Base-by-base conservation (phyloP, 225 moss, liverwort and hornwort genomes). In the Bryoerythrophyllum caledonicum region DNA sequence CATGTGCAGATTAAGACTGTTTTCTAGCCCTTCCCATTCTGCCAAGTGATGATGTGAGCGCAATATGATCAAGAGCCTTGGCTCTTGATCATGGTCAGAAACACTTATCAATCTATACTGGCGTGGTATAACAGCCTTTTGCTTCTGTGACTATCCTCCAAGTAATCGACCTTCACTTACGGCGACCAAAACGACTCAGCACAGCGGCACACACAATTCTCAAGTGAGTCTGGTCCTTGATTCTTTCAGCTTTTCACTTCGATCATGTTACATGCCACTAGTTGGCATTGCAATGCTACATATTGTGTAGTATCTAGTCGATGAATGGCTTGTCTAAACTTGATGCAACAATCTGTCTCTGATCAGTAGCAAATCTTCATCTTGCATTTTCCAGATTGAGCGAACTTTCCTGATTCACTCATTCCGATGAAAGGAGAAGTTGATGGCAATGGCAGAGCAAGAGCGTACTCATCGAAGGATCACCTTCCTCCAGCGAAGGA, bases 351-450 rank as follows among this genome's bases (percentile, higher is more conserved):
- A 70, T 23, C 41, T 35, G 32, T 52, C 53, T 27, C 53, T 70
- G 40, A 53, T 38, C 38, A 38, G 46, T 21, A 62, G 51, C 1
- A 70, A 24, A 65, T 65, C 51, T 65, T 28, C 20, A 52, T 49
- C 19, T 16, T 51, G 8, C 30, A 6, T 19, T 75, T 48, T 62
- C 70, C 37, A 49, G 30, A 56, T 25, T 28, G 27, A 41, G 26
- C 20, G 14, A 12, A 44, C 3, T 44, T 44, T 44, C 44, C 32
- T 32, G 32, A 32, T 10, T 9, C 10, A 23, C 14, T 64, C 71
- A 55, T 67, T 20, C 46, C 70, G 44, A 83, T 83, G 83, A 75
- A 66, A 83, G 71, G 71, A 37, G 57, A 68, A 58, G 58, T 30
- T 51, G 41, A 30, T 38, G 27, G 4, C 49, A 51, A 63, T 63